Conservation (phyloP, 2,329 filamentous ascomycete species). For the Nigrograna mackinnonii region DNA sequence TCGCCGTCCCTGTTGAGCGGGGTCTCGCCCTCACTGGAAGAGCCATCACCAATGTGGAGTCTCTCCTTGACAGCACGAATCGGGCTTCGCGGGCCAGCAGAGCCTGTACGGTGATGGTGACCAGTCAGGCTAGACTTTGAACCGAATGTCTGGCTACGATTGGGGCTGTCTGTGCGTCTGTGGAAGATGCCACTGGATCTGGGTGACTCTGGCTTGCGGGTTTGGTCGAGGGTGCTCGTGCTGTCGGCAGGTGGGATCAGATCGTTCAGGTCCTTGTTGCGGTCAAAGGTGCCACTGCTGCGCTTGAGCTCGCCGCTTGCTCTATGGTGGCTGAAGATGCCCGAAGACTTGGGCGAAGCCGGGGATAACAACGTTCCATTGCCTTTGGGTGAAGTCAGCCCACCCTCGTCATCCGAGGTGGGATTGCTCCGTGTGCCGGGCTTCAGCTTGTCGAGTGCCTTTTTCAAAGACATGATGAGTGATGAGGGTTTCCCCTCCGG, state of each 20-base stretch:
- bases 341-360: constrained; percentile 30
- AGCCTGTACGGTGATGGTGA: constrained; percentile 25
- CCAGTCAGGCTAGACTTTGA: constrained; percentile 17
- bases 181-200: constrained; percentile 37
- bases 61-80: constrained; percentile 45
- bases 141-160: constrained; percentile 20
- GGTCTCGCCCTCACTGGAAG: constrained; percentile 34
- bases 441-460: constrained; percentile 49
- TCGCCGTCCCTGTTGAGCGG: constrained; percentile 55
- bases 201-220: constrained; percentile 14
- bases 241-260: constrained; percentile 30
- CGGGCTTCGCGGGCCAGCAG: constrained; percentile 36
- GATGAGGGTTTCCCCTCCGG: too few relatives aligned
- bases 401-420: constrained; percentile 37
- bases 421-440: constrained; percentile 34
- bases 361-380: constrained; percentile 28
- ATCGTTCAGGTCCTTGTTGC: constrained; percentile 8
- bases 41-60: constrained; percentile 39
- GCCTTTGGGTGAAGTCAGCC: constrained; percentile 30
- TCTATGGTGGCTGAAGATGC: constrained; percentile 26
- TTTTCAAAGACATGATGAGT: constrained; percentile 49
- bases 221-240: constrained; percentile 32
- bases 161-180: constrained; percentile 40
- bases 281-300: constrained; percentile 22
- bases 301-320: constrained; percentile 39